These are phyloP conservation scores for Ceratocystis albifundus DNA, from an alignment of 2,329 filamentous ascomycete genomes.

Conservation along the genomic window DNA sequence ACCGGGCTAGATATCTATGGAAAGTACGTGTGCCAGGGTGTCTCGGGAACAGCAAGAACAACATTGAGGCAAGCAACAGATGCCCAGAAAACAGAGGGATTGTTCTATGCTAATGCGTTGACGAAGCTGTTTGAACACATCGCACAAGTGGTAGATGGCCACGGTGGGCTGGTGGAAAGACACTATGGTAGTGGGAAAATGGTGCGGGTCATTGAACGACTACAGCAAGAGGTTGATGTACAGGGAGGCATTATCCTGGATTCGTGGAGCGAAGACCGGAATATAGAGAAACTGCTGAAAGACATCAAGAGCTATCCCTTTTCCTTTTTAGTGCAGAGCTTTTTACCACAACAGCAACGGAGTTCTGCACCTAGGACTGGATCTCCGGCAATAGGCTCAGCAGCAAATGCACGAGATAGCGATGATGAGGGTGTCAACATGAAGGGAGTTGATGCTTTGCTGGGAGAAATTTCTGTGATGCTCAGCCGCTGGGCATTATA, in stretches of 20 bases:
- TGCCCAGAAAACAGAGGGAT: slow-evolving; percentile 38
- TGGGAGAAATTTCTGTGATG: slow-evolving; percentile 86
- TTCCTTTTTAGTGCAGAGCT: slow-evolving; percentile 92
- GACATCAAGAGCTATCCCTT: slow-evolving; percentile 98
- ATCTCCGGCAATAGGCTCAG: slow-evolving; percentile 54
- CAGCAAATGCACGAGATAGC: slow-evolving; percentile 46
- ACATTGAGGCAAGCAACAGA: slow-evolving; percentile 62
- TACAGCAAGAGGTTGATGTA: slow-evolving; percentile 90
- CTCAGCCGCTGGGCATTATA: slow-evolving; percentile 88
- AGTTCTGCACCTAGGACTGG: slow-evolving; percentile 55
- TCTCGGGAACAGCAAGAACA: slow-evolving; percentile 68
- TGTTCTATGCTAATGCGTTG: slow-evolving; percentile 84
- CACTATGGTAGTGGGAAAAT: slow-evolving; percentile 92
- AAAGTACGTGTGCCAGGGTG: slow-evolving; percentile 88
- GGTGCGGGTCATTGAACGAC: slow-evolving; percentile 80
- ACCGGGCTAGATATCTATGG: slow-evolving; percentile 92
- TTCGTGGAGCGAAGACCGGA: slow-evolving; percentile 84
- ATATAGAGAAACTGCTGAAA: slow-evolving; percentile 72
- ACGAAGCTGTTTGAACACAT: slow-evolving; percentile 96
- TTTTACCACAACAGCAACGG: slow-evolving; percentile 59
- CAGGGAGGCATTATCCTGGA: slow-evolving; percentile 94
- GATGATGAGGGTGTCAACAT: slow-evolving; percentile 93
- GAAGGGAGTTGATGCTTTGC: slow-evolving; percentile 81
- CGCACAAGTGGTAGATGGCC: slow-evolving; percentile 86
- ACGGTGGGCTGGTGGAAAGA: slow-evolving; percentile 79